Percentiles rank a stretch among this genome's conserved stretches.
phyloP scores from a whole-genome alignment of 2,329 filamentous ascomycete species.

The Pseudogymnoascus sp. region DNA sequence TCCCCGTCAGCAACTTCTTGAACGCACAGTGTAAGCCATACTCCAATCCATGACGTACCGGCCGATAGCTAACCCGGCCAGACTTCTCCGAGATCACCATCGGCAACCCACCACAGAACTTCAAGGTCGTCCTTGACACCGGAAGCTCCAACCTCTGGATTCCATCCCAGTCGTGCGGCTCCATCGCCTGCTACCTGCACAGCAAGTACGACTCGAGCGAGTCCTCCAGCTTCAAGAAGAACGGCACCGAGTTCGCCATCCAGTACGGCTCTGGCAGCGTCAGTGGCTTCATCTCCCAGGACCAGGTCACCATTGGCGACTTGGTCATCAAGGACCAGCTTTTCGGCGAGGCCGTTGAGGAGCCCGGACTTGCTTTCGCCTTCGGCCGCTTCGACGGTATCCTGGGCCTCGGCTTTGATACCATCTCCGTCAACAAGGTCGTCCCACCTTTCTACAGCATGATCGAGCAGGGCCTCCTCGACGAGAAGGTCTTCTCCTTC shows the following conservation, averaged over 20 bases:
- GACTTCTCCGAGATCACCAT: conserved; percentile 96
- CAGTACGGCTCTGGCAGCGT: conserved; percentile 91
- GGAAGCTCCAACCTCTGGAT: conserved; percentile 99
- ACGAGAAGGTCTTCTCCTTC: conserved; percentile 92
- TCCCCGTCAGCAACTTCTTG: conserved; percentile 94
- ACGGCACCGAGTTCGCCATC: conserved; percentile 88
- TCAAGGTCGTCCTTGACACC: conserved; percentile 98
- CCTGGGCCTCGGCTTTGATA: conserved; percentile 86
- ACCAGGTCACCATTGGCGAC: conserved; percentile 80
- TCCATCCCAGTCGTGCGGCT: conserved; percentile 79
- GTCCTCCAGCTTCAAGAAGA: conserved; percentile 88
- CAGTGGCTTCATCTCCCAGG: conserved; percentile 87
- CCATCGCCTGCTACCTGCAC: conserved; percentile 97
- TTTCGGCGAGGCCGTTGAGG: conserved; percentile 91
- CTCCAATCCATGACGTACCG: background rate
- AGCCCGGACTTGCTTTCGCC: conserved; percentile 94
- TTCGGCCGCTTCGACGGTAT: conserved; percentile 98
- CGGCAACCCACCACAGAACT: conserved; percentile 83
- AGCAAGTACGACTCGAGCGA: conserved; percentile 87
- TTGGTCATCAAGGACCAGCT: conserved; percentile 80
- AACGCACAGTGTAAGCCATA: conserved; percentile 85
- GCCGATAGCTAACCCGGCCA: conserved; percentile 31
- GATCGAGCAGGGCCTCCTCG: conserved; percentile 80
- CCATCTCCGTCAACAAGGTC: conserved; percentile 94
- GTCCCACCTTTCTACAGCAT: conserved; percentile 95